Conservation (phyloP, 75 land plant genomes). For the Isoetes taiwanensis region DNA sequence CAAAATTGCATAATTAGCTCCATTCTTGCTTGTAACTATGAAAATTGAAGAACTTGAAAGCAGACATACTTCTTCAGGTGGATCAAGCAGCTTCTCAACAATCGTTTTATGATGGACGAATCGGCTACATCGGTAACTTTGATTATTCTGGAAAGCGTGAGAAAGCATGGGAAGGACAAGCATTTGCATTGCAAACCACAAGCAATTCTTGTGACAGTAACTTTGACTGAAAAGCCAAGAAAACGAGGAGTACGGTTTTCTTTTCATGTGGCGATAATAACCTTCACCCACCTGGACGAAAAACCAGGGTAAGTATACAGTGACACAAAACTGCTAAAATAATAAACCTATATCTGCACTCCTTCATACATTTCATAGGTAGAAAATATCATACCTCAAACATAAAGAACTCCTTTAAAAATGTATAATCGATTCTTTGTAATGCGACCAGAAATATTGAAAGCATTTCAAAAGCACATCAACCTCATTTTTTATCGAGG, state of each 20-base stretch:
- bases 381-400: too few species aligned
- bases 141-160: constrained; percentile 86
- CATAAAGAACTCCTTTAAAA: constrained; percentile 88
- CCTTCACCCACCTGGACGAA: constrained; percentile 96
- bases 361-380: too few species aligned
- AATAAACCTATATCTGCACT: too few species aligned
- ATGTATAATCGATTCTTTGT: constrained; percentile 96
- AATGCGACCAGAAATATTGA: constrained; percentile 82
- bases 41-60: neutral
- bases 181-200: constrained; percentile 96
- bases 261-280: constrained; percentile 84
- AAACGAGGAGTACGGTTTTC: constrained; percentile 79
- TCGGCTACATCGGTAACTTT: constrained; percentile 90
- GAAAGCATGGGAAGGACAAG: constrained; percentile 96
- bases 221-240: constrained; percentile 75
- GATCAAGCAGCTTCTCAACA: constrained; percentile 95
- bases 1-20: too few species aligned
- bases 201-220: constrained; percentile 69
- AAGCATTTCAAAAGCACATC: constrained; percentile 87
- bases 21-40: too few species aligned
- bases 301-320: too few species aligned
- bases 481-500: constrained; percentile 85
- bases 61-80: constrained; percentile 99
- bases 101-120: constrained; percentile 61
- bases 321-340: too few species aligned